Evolutionary conservation across 2,329 filamentous ascomycete genomes (phyloP).

Genomic region (Akanthomyces uredinophilus): DNA sequence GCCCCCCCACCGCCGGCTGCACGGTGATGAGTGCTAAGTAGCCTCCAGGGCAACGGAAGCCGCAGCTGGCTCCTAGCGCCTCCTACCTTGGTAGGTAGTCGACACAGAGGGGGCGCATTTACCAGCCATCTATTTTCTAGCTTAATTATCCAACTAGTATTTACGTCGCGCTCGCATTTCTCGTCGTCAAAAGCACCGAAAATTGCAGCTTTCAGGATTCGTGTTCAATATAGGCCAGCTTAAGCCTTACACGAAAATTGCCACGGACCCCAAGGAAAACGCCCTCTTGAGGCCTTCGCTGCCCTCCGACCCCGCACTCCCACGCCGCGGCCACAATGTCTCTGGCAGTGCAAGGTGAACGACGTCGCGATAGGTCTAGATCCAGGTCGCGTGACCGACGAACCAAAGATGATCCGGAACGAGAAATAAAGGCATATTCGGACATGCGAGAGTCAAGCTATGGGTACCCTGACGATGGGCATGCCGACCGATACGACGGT

Average conservation of each 20-base stretch:
- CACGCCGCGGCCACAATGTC: constrained; percentile 38
- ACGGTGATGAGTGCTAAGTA: not conserved
- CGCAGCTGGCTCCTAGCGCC: not conserved
- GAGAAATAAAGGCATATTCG: constrained; percentile 28
- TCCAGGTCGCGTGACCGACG: constrained; percentile 39
- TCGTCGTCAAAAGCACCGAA: not conserved
- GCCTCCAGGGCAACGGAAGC: not conserved
- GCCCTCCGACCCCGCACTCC: not conserved
- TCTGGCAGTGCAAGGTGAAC: constrained; percentile 41
- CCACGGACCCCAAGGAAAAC: no score
- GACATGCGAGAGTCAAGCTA: constrained; percentile 40
- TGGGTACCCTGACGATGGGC: constrained; percentile 34
- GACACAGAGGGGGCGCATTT: not conserved
- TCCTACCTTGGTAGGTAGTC: not conserved
- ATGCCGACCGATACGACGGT: constrained; percentile 29
- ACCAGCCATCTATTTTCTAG: constrained; percentile 7
- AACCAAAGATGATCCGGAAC: constrained; percentile 26
- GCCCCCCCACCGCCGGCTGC: not conserved
- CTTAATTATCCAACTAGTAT: not conserved
- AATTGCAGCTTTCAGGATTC: not conserved
- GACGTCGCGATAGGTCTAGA: constrained; percentile 42
- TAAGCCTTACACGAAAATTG: not conserved
- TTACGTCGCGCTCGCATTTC: not conserved
- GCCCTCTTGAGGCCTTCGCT: not conserved
- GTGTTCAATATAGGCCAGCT: not conserved